Percentiles rank a stretch among this genome's conserved stretches.
phyloP scores from a whole-genome alignment of 257 asterid genomes.

The Nicotiana benthamiana region DNA sequence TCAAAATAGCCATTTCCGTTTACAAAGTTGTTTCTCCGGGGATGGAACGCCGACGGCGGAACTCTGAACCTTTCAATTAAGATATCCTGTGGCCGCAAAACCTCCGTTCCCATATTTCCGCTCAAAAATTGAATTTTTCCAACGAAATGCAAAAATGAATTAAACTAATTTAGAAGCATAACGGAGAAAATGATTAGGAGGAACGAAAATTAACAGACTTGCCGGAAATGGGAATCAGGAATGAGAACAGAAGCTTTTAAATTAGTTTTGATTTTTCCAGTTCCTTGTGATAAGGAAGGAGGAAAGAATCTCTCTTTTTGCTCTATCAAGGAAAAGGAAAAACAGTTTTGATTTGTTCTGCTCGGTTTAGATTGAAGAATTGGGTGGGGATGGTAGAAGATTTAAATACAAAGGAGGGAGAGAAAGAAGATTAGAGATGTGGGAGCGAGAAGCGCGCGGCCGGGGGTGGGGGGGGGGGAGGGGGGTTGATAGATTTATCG shows the following conservation, averaged over 20 bases:
- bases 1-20: background rate
- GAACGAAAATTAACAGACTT: background rate
- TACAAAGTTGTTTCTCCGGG: slow-evolving; percentile 15
- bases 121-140: background rate
- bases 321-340: background rate
- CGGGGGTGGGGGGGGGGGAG: no score
- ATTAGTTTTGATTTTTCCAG: background rate
- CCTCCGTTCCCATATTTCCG: slow-evolving; percentile 36
- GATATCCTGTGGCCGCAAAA: slow-evolving; percentile 37
- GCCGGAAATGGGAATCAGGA: background rate
- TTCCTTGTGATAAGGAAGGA: background rate
- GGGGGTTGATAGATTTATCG: background rate
- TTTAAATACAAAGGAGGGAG: background rate
- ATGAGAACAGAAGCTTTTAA: background rate
- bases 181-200: background rate
- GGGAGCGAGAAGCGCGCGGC: background rate
- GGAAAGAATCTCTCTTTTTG: background rate
- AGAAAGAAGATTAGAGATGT: background rate
- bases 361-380: background rate
- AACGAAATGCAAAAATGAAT: background rate
- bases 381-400: background rate
- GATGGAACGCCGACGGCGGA: background rate
- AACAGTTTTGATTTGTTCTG: background rate
- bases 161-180: background rate
- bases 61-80: slow-evolving; percentile 16